A percentile compares a stretch with the other conserved stretches of the same genome.
Conservation (phyloP, 306 rosid genomes). For the Glycine tomentella region DNA sequence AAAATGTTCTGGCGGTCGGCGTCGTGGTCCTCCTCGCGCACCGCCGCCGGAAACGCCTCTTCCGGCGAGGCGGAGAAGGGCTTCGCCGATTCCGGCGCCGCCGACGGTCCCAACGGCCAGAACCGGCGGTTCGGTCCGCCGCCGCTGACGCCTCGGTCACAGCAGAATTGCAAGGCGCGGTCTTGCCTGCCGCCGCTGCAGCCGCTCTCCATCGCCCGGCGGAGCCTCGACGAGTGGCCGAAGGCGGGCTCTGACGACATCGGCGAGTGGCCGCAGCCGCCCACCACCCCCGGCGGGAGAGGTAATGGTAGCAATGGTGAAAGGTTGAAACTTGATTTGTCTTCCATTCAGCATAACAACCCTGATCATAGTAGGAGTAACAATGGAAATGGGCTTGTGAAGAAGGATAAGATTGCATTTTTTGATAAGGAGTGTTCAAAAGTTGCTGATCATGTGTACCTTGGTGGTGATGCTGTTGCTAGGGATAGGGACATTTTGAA, state of each 20-base stretch:
- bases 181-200: conserved; percentile 90
- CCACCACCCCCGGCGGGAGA: conserved; percentile 84
- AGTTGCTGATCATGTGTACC: conserved; percentile 92
- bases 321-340: conserved; percentile 95
- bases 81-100: conserved; percentile 58
- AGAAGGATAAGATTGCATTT: conserved; percentile 96
- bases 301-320: conserved; percentile 65
- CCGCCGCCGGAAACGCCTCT: conserved; percentile 44
- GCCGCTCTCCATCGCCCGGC: conserved; percentile 90
- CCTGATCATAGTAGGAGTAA: conserved; percentile 60
- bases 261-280: conserved; percentile 97
- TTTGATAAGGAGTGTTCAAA: conserved; percentile 97
- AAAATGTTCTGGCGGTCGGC: conserved; percentile 91
- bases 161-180: conserved; percentile 85
- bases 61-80: conserved; percentile 55
- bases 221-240: conserved; percentile 99
- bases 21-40: conserved; percentile 88
- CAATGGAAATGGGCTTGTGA: conserved; percentile 80
- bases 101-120: conserved; percentile 50
- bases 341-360: conserved; percentile 77
- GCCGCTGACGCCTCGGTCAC: conserved; percentile 89
- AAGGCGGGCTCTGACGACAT: conserved; percentile 93
- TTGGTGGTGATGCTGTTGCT: conserved; percentile 99
- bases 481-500: conserved; percentile 86
- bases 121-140: conserved; percentile 73